Base-by-base conservation (phyloP, 768 basidiomycete genomes). In the Ramaria sp. region DNA sequence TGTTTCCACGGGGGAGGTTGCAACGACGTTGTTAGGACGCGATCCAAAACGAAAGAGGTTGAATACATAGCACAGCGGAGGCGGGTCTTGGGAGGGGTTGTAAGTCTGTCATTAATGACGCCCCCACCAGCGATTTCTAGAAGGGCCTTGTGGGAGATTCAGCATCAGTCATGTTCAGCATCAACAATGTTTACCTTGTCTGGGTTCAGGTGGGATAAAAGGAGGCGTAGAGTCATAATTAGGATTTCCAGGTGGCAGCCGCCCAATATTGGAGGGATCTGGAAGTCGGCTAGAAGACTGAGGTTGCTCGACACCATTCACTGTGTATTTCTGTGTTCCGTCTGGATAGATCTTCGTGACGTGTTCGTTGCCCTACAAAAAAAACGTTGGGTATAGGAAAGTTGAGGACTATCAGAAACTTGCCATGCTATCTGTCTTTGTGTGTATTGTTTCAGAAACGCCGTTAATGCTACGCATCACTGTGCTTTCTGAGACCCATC, bases 341-440 rank as follows among this genome's bases (percentile, higher is more conserved):
- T 88, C 83, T 5, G 81, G 77, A 54, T 75, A 77, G 7, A 73
- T 79, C 50, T 79, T 78, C 12, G 76, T 81, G 45, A 84, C 69
- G 64, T 88, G 83, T 61, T 86, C 83, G 59, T 86, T 86, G 2
- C 87, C 87, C 86, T 89, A 60, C 32, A 28, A 39, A 51, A 51
- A 53, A 50, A 32, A 32, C 41, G 52, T 48, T 51, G 4, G 52
- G 36, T 6, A 38, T 30, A 50, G 48, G 16, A 4, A 51, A 13
- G 45, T 6, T 47, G 5, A 34, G 39, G 28, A 15, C 16, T 15
- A 2, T 18, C 8, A 12, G 20, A 49, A 42, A 66, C 82, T 60
- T 61, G 87, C 87, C 36, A 80, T 64, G 38, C 70, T 73, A 61
- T 89, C 85, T 64, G 57, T 74, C 63, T 65, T 76, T 69, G 67